These are phyloP conservation scores for Pythium phragmitis DNA, from an alignment of 352 stramenopile species.

Conservation along the genomic window DNA sequence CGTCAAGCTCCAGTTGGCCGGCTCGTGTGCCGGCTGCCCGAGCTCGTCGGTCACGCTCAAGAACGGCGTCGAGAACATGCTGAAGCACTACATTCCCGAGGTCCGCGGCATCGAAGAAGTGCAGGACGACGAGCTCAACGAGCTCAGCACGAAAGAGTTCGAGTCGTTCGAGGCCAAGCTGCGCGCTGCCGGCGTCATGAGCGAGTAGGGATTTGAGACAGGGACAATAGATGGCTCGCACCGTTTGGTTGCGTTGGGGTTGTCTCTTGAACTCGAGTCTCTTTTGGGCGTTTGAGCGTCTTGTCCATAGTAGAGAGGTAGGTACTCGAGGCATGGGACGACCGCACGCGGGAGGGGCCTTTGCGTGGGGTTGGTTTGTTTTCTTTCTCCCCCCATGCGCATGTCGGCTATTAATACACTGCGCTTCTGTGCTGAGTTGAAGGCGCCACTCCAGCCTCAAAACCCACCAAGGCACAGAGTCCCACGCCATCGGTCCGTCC, in stretches of 20 bases:
- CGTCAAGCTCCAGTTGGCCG: conserved; percentile 90
- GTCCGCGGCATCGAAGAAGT: conserved; percentile 88
- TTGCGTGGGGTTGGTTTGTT: neutral
- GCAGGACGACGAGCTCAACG: conserved; percentile 73
- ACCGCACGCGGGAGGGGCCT: too few species aligned
- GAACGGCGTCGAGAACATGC: conserved; percentile 99
- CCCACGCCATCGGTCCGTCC: neutral
- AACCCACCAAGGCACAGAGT: too few species aligned
- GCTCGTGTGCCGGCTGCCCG: conserved; percentile 97
- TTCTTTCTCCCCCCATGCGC: conserved; percentile 8
- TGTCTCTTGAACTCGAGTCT: too few species aligned
- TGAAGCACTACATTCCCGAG: conserved; percentile 99
- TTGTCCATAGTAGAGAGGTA: too few species aligned
- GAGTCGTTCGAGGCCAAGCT: conserved; percentile 80
- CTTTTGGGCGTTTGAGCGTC: too few species aligned
- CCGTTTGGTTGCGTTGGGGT: neutral
- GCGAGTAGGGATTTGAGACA: conserved; percentile 41
- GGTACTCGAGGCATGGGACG: too few species aligned
- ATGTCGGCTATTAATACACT: conserved; percentile 13
- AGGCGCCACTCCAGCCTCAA: conserved; percentile 1
- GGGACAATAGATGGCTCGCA: conserved; percentile 1
- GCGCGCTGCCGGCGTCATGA: conserved; percentile 75
- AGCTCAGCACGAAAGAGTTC: conserved; percentile 83
- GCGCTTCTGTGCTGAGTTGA: conserved; percentile 13
- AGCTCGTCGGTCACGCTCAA: conserved; percentile 98